These are phyloP conservation scores for Daedaleopsis sinensis DNA, from an alignment of 768 basidiomycete genomes.

Conservation along the genomic window DNA sequence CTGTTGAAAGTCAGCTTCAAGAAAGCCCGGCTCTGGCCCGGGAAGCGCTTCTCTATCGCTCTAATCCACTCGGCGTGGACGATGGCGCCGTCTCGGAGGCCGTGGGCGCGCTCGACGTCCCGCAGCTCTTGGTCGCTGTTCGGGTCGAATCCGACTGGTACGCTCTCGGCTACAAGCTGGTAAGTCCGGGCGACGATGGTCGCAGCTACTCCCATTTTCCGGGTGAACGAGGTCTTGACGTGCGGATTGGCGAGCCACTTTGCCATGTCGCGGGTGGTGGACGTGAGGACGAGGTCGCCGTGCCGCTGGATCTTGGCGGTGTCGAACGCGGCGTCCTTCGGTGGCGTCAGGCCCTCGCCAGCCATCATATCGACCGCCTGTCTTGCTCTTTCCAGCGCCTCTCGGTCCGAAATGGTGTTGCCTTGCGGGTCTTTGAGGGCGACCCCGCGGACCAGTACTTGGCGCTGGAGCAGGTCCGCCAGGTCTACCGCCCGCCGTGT, in stretches of 20 bases:
- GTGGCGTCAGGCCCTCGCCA: background rate
- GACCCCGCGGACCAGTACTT: background rate
- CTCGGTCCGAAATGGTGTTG: background rate
- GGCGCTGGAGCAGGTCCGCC: background rate
- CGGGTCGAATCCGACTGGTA: background rate
- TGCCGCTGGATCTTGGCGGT: background rate
- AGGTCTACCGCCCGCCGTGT: slow-evolving; percentile 6
- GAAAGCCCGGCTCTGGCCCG: slow-evolving; percentile 27
- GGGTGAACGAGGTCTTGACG: background rate
- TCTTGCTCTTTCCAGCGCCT: background rate
- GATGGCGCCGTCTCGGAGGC: slow-evolving; percentile 8
- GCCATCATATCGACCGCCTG: background rate
- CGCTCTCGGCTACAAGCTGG: background rate
- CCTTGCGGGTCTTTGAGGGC: background rate
- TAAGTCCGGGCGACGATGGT: background rate
- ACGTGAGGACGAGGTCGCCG: slow-evolving; percentile 3
- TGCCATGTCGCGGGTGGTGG: background rate
- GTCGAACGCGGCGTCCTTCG: background rate
- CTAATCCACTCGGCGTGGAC: slow-evolving; percentile 30
- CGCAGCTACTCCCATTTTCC: background rate
- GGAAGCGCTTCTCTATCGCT: slow-evolving; percentile 9
- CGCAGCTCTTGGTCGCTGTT: background rate
- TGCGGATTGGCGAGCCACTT: slow-evolving; percentile 4
- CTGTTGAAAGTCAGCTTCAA: slow-evolving; percentile 25
- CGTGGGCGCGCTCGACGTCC: background rate